Percentiles rank a stretch among this genome's conserved stretches.
phyloP scores from a whole-genome alignment of 1,284 basidiomycete species.

The Ustilago trichophora region DNA sequence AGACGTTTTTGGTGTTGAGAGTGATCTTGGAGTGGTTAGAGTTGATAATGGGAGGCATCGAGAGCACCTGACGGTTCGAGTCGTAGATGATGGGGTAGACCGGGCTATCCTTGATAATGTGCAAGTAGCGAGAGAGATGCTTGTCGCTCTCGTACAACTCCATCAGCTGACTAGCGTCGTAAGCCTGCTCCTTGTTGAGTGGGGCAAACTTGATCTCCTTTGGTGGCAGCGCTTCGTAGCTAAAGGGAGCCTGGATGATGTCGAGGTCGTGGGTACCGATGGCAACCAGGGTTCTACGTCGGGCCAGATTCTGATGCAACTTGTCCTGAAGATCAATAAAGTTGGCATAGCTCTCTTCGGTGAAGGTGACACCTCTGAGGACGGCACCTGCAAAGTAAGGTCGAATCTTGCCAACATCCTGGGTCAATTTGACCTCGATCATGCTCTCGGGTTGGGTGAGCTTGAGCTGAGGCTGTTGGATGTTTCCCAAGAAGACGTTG shows the following conservation, averaged over 20 bases:
- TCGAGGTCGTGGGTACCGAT: slow-evolving; percentile 98
- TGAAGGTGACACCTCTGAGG: slow-evolving; percentile 87
- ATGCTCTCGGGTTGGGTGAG: slow-evolving; percentile 50
- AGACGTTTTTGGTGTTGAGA: slow-evolving; percentile 90
- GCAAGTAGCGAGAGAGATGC: slow-evolving; percentile 87
- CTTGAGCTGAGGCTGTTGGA: slow-evolving; percentile 71
- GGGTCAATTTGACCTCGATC: slow-evolving; percentile 48
- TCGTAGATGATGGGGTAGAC: slow-evolving; percentile 99
- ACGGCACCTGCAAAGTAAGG: slow-evolving; percentile 91
- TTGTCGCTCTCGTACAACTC: slow-evolving; percentile 81
- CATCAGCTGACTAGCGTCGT: slow-evolving; percentile 68
- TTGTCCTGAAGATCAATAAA: slow-evolving; percentile 99
- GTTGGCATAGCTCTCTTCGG: slow-evolving; percentile 86
- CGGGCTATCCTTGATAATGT: slow-evolving; percentile 91
- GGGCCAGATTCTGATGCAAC: slow-evolving; percentile 93
- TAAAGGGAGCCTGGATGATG: slow-evolving; percentile 84
- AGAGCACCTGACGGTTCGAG: slow-evolving; percentile 82
- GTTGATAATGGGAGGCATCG: slow-evolving; percentile 88
- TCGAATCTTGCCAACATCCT: slow-evolving; percentile 73
- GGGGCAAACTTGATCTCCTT: slow-evolving; percentile 90
- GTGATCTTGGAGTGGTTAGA: slow-evolving; percentile 86
- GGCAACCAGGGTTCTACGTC: slow-evolving; percentile 87
- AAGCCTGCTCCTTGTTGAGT: slow-evolving; percentile 78
- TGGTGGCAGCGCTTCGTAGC: slow-evolving; percentile 88
- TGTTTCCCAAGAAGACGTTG: slow-evolving; percentile 82